Percentiles rank a stretch among this genome's conserved stretches.
These are phyloP conservation scores for Umbelopsis sp. DNA, from an alignment of 192 early-diverging fungal genomes.

Conservation along the genomic window DNA sequence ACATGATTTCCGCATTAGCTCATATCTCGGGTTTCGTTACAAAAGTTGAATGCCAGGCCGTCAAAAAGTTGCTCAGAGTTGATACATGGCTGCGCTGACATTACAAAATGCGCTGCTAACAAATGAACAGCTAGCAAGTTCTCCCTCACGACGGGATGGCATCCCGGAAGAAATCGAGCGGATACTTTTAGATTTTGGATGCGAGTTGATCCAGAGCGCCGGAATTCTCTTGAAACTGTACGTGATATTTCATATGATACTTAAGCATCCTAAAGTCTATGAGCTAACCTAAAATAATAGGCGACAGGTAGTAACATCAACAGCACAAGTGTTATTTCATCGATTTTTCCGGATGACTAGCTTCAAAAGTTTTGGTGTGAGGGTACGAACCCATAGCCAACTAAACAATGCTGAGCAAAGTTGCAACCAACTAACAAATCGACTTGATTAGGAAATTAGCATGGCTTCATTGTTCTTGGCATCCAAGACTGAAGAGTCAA, in stretches of 20 bases:
- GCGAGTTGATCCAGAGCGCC: conserved; percentile 81
- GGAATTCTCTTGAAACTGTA: conserved; percentile 82
- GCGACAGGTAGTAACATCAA: conserved; percentile 94
- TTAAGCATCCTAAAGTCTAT: background rate
- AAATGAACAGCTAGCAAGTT: conserved; percentile 64
- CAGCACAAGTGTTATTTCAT: conserved; percentile 91
- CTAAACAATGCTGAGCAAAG: background rate
- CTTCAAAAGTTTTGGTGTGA: conserved; percentile 69
- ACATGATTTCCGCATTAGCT: background rate
- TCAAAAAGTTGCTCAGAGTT: background rate
- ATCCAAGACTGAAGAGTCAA: conserved; percentile 82
- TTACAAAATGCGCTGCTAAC: conserved; percentile 80
- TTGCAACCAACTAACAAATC: background rate
- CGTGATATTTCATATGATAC: conserved; percentile 9
- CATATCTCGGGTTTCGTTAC: background rate
- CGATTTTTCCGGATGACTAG: conserved; percentile 88
- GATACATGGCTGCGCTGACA: conserved; percentile 26
- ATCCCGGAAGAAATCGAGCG: conserved; percentile 68
- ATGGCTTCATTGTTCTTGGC: conserved; percentile 78
- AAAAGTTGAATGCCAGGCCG: background rate
- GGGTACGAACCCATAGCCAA: conserved; percentile 45
- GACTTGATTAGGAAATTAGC: conserved; percentile 57
- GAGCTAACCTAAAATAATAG: conserved; percentile 44
- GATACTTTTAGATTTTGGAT: conserved; percentile 75
- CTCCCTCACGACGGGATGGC: conserved; percentile 67